Evolutionary conservation across 192 early-diverging fungal species (phyloP).

Genomic region (Coemansia sp.): DNA sequence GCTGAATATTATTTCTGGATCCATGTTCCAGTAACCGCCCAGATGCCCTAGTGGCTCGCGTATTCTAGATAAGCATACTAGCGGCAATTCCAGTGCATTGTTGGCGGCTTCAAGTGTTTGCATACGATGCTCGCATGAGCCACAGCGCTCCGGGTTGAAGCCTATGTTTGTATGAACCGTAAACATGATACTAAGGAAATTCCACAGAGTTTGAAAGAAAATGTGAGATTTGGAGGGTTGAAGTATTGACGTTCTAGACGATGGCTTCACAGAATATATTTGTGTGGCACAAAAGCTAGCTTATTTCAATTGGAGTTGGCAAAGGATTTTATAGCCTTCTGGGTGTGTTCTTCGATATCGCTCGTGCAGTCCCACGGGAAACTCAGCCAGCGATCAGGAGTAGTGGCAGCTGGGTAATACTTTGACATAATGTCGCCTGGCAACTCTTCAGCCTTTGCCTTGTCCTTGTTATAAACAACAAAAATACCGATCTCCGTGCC

Average conservation of each 20-base stretch:
- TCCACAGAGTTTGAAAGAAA: too few species aligned
- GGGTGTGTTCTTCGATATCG: constrained; percentile 70
- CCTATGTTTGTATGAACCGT: too few species aligned
- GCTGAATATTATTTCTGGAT: constrained; percentile 17
- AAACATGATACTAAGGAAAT: too few species aligned
- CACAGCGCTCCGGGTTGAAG: too few species aligned
- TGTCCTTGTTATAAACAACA: constrained; percentile 78
- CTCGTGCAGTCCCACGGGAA: constrained; percentile 71
- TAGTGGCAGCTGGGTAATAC: constrained; percentile 71
- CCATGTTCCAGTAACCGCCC: constrained; percentile 49
- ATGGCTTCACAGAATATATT: too few species aligned
- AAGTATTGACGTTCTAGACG: too few species aligned
- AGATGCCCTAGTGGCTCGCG: constrained; percentile 36
- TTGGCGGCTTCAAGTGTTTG: constrained; percentile 10
- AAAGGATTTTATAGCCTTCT: constrained; percentile 32
- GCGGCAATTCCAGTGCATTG: constrained; percentile 8
- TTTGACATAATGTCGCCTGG: constrained; percentile 59
- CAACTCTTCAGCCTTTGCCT: constrained; percentile 65
- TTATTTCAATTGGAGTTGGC: background rate
- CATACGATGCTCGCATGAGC: background rate
- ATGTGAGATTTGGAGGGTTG: too few species aligned
- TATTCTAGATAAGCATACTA: constrained; percentile 32
- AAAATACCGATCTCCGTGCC: constrained; percentile 67
- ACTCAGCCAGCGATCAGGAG: constrained; percentile 71
- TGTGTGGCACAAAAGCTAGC: too few species aligned